These are phyloP conservation scores for Umbilicus rupestris DNA, from an alignment of 164 flowering plant species.

Conservation along the genomic window DNA sequence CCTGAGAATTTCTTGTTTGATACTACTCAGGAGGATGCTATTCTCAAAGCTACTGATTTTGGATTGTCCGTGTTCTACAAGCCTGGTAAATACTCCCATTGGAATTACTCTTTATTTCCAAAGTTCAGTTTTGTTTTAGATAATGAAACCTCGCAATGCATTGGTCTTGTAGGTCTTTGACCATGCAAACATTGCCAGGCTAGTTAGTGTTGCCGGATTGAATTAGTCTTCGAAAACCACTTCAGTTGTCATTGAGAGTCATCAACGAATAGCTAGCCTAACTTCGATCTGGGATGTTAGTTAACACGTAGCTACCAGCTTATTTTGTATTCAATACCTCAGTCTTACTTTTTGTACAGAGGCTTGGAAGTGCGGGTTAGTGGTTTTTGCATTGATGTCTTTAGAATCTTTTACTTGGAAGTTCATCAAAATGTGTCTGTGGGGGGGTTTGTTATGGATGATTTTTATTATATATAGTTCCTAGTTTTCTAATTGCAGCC, in stretches of 20 bases:
- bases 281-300: background rate
- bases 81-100: conserved; percentile 46
- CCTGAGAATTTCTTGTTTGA: conserved; percentile 92
- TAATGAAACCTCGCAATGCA: background rate
- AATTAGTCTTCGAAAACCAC: background rate
- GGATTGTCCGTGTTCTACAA: conserved; percentile 81
- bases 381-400: background rate
- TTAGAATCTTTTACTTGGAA: background rate
- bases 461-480: background rate
- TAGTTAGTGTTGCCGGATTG: background rate
- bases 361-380: background rate
- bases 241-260: background rate
- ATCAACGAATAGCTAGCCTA: background rate
- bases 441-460: background rate
- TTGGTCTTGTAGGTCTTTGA: background rate
- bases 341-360: background rate
- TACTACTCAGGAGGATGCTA: conserved; percentile 53
- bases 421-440: background rate
- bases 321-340: background rate
- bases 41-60: conserved; percentile 76
- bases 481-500: background rate
- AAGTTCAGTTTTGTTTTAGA: background rate
- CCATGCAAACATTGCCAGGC: background rate
- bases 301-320: background rate
- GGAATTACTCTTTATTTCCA: background rate